Evolutionary conservation across 2,329 filamentous ascomycete species (phyloP).

Genomic region (Arthrobotrys iridis): DNA sequence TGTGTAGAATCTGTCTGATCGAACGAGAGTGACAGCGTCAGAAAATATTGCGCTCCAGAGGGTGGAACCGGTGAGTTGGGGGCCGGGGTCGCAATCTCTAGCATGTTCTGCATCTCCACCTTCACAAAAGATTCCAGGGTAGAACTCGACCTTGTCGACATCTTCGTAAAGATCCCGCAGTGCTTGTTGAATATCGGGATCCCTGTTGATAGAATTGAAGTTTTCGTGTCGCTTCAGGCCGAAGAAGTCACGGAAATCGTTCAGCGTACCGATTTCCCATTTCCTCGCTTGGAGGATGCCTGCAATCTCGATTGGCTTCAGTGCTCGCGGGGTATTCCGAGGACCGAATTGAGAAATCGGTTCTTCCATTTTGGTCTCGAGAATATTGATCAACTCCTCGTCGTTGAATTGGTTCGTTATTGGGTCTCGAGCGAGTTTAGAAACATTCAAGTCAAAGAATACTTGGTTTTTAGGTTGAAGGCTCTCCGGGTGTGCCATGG

Average conservation of each 20-base stretch:
- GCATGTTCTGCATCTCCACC: slow-evolving; percentile 54
- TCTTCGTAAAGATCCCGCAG: slow-evolving; percentile 66
- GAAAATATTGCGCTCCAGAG: slow-evolving; percentile 69
- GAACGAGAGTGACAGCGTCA: slow-evolving; percentile 70
- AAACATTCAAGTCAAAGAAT: slow-evolving; percentile 56
- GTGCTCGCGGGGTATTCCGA: slow-evolving; percentile 68
- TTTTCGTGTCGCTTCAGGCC: slow-evolving; percentile 65
- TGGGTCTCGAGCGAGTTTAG: slow-evolving; percentile 49
- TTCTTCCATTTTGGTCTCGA: slow-evolving; percentile 70
- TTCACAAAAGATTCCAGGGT: slow-evolving; percentile 69
- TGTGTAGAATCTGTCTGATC: slow-evolving; percentile 70
- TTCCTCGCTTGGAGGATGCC: slow-evolving; percentile 71
- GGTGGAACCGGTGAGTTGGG: slow-evolving; percentile 60
- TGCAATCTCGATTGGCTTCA: slow-evolving; percentile 71
- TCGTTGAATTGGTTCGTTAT: slow-evolving; percentile 64
- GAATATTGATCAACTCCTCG: slow-evolving; percentile 67
- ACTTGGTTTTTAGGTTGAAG: slow-evolving; percentile 32
- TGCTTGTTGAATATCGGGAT: slow-evolving; percentile 64
- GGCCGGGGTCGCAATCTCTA: slow-evolving; percentile 38
- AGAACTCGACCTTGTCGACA: slow-evolving; percentile 68
- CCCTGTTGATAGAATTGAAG: slow-evolving; percentile 67
- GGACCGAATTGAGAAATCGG: slow-evolving; percentile 71
- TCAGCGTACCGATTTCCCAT: slow-evolving; percentile 71
- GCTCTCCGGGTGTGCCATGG: slow-evolving; percentile 11
- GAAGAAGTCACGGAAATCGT: slow-evolving; percentile 66